Base-by-base conservation (phyloP, 83 land plant genomes). In the Thuja plicata region DNA sequence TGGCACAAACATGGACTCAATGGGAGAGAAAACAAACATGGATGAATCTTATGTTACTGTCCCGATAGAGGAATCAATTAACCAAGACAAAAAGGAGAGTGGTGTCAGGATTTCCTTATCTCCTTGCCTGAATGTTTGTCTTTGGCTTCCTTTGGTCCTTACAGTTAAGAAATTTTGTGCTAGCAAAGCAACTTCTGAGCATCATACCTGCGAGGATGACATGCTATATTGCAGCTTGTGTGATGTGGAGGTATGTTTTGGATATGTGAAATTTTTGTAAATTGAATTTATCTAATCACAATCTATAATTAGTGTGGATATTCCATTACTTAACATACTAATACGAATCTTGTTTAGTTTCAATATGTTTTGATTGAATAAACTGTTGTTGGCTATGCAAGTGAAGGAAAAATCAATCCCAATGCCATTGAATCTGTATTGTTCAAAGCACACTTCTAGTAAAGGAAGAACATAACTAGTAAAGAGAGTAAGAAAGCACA, bases 181-280 rank as follows among this genome's bases (percentile, higher is more conserved):
- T 55, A 55, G 45, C 73, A 57, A 57, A 71, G 71, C 38, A 35
- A 35, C 87, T 38, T 86, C 62, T 12, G 87, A 57, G 87, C 41
- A 21, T 27, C 87, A 86, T 60, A 35, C 87, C 21, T 86, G 87
- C 38, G 87, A 86, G 71, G 87, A 86, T 1, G 73, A 86, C 43
- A 55, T 86, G 66, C 73, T 86, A 8, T 86, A 86, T 86, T 86
- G 87, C 73, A 86, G 87, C 73, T 86, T 86, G 73, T 86, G 87
- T 86, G 43, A 86, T 37, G 87, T 86, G 10, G 87, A 86, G 87
- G 87, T 86, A 60, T 32, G 87, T 86, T 45, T 24, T 83, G 37
- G 32, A 48, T 45, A 46, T n/a, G 27, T 46, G 3, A 80, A 80
- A 80, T 30, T 2, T 52, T 15, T 52, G 55, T 52, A 52, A 52